Evolutionary conservation across 2,329 filamentous ascomycete species (phyloP), one percentile per base, ranked within the genome.

Genomic region (Apiospora arundinis): DNA sequence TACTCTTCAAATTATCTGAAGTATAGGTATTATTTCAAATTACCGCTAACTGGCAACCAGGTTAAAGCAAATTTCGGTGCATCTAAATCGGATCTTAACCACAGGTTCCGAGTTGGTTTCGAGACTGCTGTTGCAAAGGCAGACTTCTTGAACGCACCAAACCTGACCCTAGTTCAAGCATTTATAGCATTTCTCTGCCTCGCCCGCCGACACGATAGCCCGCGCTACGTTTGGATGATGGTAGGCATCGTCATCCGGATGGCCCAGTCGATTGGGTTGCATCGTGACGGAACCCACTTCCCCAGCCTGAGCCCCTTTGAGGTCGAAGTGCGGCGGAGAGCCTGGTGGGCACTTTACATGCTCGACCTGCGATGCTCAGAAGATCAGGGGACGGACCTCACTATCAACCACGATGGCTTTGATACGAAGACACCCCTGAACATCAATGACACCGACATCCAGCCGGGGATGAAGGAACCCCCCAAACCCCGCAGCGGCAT

Each of bases 301-400:
- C 80, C 79, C 1, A 67, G 83, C 45, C 81, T 91, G 0, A 81
- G 83, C 0, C 89, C 90, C 0, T 92, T 90, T 74, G 87, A 91
- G 70, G 84, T 87, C 4, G 89, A 92, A 77, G 88, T 90, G 82
- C 83, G 89, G 25, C 83, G 89, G 72, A 82, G 89, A 42, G 79
- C 90, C 7, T 91, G 89, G 89, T 91, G 88, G 87, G 85, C 88
- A 72, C 78, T 91, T 2, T 90, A 87, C 74, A 82, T 91, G 18
- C 80, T 92, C 0, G 91, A 92, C 76, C 84, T 86, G 3, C 82
- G 90, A 72, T 85, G 89, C 1, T 88, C 88, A 0, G 90, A 92
- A 75, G 88, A 92, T 71, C 89, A 92, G 76, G 90, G 89, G 0
- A 88, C 87, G 28, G 89, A 92, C 72, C 87, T 89, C 2, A 88